Conservation (phyloP, 768 basidiomycete genomes). For the Lenzites betulinus region DNA sequence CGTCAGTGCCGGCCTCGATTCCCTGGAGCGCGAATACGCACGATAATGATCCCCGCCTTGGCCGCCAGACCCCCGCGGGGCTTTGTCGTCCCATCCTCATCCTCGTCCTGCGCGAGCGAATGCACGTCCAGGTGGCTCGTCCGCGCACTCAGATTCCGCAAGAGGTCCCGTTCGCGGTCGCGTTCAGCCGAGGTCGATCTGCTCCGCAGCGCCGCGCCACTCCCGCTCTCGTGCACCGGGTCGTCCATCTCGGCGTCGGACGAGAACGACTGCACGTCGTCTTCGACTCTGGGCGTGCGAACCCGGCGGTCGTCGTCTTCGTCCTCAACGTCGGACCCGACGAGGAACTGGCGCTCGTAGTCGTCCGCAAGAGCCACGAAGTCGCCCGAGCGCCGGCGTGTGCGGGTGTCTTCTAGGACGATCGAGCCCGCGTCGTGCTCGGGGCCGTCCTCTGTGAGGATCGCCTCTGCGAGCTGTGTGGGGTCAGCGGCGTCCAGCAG, state of each 20-base stretch:
- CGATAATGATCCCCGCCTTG: constrained; percentile 87
- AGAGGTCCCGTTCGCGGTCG: constrained; percentile 24
- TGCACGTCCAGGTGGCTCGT: constrained; percentile 49
- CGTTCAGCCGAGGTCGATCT: background rate
- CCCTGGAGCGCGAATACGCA: constrained; percentile 39
- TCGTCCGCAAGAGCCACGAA: constrained; percentile 20
- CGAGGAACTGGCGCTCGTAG: constrained; percentile 33
- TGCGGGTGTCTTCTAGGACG: constrained; percentile 42
- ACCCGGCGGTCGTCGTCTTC: constrained; percentile 23
- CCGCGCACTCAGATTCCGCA: constrained; percentile 50
- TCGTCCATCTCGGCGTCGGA: constrained; percentile 32
- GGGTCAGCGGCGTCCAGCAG: too few species aligned
- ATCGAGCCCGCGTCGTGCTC: constrained; percentile 38
- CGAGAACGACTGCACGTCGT: constrained; percentile 32
- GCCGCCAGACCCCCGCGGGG: constrained; percentile 53
- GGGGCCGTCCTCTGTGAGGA: constrained; percentile 61
- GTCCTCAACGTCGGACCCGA: constrained; percentile 30
- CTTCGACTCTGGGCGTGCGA: constrained; percentile 16
- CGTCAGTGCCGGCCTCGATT: background rate
- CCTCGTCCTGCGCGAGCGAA: constrained; percentile 17
- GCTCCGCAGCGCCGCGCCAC: background rate
- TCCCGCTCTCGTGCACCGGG: too few species aligned
- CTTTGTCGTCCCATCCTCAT: constrained; percentile 24
- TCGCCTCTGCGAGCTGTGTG: constrained; percentile 78
- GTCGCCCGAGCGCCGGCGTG: constrained; percentile 19